Conservation (phyloP, 108 stramenopile species). For the Nannochloropsis gaditana region DNA sequence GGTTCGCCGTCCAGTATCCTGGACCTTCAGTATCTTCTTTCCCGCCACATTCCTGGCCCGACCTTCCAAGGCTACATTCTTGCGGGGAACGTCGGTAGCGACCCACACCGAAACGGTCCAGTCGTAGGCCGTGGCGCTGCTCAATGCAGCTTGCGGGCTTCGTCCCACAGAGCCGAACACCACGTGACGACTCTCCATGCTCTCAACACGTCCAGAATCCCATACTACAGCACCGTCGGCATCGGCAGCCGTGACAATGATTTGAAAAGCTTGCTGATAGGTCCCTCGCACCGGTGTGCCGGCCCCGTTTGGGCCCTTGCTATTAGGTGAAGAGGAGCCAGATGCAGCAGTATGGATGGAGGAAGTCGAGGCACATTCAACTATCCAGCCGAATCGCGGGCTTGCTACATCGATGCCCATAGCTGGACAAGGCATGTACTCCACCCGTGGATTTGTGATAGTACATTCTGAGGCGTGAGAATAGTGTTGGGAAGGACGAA, state of each 20-base stretch:
- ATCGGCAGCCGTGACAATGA: neutral
- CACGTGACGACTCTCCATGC: constrained; percentile 1
- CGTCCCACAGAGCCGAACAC: neutral
- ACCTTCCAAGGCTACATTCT: neutral
- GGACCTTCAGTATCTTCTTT: no score
- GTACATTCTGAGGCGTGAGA: neutral
- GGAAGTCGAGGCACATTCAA: neutral
- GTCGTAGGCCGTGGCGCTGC: neutral
- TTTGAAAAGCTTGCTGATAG: constrained; percentile 11
- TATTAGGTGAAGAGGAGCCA: no score
- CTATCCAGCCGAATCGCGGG: neutral
- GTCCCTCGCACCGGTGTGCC: neutral
- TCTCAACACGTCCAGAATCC: neutral
- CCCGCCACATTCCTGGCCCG: no score
- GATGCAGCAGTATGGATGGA: no score
- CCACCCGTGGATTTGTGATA: neutral
- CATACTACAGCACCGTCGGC: neutral
- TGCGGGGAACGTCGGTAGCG: neutral
- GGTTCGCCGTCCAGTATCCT: neutral
- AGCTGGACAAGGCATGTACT: constrained; percentile 16
- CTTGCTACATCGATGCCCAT: constrained; percentile 7
- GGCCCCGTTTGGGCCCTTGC: neutral
- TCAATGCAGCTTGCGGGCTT: neutral
- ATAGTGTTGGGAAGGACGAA: neutral
- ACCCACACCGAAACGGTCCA: constrained; percentile 2